Evolutionary conservation across 805 yeast genomes (phyloP), one percentile per base, ranked within the genome.

Genomic region (Candida vaughaniae): DNA sequence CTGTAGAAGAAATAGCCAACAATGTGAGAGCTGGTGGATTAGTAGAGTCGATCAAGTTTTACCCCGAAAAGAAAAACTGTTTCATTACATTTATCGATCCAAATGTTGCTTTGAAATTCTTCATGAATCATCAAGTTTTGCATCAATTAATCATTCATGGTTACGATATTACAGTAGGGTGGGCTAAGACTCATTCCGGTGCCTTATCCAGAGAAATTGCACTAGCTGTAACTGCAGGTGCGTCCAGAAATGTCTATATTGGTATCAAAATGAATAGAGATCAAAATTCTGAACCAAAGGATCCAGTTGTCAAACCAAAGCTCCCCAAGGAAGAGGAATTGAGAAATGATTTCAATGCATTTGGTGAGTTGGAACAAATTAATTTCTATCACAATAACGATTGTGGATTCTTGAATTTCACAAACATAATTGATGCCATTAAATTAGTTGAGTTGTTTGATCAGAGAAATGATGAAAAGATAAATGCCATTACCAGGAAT

Each of bases 341-440:
- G 25, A 66, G 89, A 37, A 46, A 56, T 3, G 91, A 85, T 55
- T 84, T 85, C 44, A 58, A 70, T 4, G 56, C 56, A 12, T 85
- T 77, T 63, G 95, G 95, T 8, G 82, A 74, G 15, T 65, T 83
- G 52, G 95, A 85, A 56, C 93, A 84, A 54, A 79, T 85, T 40
- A 85, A 85, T 51, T 82, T 73, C 50, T 76, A 80, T 49, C 81
- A 72, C 49, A 81, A 80, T 53, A 77, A 78, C 16, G 79, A 77
- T 46, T 83, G 91, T 64, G 89, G 86, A 3, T 85, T 86, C 62
- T 68, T 85, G 33, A 85, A 85, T 53, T 85, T 82, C 50, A 64
- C 77, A 53, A 75, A 77, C 48, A 84, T 85, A 17, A 33, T 64
- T 4, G 74, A 78, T 39, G 86, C 88, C 3, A 82, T 85, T 29